Evolutionary conservation across 148 eudicot genomes (phyloP).

Genomic region (Rhododendron mucronatum): DNA sequence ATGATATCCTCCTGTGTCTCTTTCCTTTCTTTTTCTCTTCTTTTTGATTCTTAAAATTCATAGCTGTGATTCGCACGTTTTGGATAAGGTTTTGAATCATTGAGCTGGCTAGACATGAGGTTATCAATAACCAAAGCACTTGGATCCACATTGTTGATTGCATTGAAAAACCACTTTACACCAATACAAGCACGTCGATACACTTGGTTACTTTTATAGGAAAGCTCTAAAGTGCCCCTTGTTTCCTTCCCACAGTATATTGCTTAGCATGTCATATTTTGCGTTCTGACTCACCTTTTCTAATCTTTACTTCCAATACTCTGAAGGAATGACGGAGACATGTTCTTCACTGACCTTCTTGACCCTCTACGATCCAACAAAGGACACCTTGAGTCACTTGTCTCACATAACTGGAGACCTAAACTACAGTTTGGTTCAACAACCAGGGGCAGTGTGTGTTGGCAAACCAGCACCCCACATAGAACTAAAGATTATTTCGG

Average conservation of each 20-base stretch:
- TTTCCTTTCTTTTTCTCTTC: not conserved
- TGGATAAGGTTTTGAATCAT: not conserved
- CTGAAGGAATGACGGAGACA: constrained; percentile 90
- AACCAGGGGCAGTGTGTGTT: constrained; percentile 57
- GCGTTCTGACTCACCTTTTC: not conserved
- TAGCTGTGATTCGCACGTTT: not conserved
- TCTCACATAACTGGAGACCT: not conserved
- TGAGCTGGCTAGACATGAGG: not conserved
- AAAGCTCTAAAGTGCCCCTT: not conserved
- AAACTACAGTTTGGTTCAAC: constrained; percentile 9
- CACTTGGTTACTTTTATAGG: too few species aligned
- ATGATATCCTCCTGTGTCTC: not conserved
- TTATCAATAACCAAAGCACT: not conserved
- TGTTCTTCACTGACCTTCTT: constrained; percentile 85
- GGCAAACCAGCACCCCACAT: constrained; percentile 93
- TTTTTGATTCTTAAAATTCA: not conserved
- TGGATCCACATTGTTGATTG: not conserved
- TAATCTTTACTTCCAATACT: not conserved
- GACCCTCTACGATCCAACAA: constrained; percentile 60
- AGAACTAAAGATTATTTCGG: constrained; percentile 42
- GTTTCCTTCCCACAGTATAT: not conserved
- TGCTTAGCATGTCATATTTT: not conserved
- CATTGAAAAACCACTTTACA: not conserved
- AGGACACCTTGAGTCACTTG: constrained; percentile 12
- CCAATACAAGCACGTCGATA: not conserved